These are phyloP conservation scores for Raffaelea ambrosiae DNA, from an alignment of 2,329 filamentous ascomycete genomes.

Conservation along the genomic window DNA sequence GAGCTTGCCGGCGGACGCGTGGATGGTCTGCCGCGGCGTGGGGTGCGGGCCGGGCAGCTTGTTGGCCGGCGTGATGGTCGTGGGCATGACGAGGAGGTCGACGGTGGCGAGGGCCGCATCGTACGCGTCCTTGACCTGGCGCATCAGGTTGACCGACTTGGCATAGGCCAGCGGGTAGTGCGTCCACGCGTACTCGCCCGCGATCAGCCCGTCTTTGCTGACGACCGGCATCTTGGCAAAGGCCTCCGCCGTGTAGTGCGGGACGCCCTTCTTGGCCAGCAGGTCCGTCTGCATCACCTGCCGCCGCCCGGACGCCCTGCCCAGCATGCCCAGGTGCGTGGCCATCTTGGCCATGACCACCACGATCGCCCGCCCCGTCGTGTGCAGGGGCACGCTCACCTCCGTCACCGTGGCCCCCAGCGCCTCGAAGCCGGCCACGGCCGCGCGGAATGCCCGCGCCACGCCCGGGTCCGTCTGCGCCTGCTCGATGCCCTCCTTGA, in stretches of 20 bases:
- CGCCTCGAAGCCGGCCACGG: slow-evolving; percentile 16
- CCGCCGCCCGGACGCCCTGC: slow-evolving; percentile 15
- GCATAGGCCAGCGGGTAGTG: slow-evolving; percentile 27
- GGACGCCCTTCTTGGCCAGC: slow-evolving; percentile 7
- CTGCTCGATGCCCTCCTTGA: slow-evolving; percentile 18
- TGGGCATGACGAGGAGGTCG: slow-evolving; percentile 32
- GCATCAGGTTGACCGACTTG: slow-evolving; percentile 30
- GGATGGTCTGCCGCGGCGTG: slow-evolving; percentile 7
- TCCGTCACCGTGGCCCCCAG: slow-evolving; percentile 19
- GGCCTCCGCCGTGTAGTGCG: slow-evolving; percentile 5
- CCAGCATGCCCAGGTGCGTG: slow-evolving; percentile 24
- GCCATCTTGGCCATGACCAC: slow-evolving; percentile 19
- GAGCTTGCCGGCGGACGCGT: slow-evolving; percentile 3
- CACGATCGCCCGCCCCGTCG: slow-evolving; percentile 12
- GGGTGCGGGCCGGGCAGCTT: slow-evolving; percentile 9
- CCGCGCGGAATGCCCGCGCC: slow-evolving; percentile 15
- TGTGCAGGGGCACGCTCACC: slow-evolving; percentile 21
- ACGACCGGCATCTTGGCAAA: slow-evolving; percentile 8
- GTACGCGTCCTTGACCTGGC: slow-evolving; percentile 28
- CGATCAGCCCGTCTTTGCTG: slow-evolving; percentile 24
- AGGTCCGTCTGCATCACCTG: slow-evolving; percentile 15
- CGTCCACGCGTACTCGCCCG: slow-evolving; percentile 27
- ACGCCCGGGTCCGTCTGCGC: slow-evolving; percentile 17
- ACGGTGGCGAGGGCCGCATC: slow-evolving; percentile 22
- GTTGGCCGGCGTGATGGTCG: slow-evolving; percentile 13